These are phyloP conservation scores for Colletotrichum spinosum DNA, from an alignment of 2,329 filamentous ascomycete genomes.

Conservation along the genomic window DNA sequence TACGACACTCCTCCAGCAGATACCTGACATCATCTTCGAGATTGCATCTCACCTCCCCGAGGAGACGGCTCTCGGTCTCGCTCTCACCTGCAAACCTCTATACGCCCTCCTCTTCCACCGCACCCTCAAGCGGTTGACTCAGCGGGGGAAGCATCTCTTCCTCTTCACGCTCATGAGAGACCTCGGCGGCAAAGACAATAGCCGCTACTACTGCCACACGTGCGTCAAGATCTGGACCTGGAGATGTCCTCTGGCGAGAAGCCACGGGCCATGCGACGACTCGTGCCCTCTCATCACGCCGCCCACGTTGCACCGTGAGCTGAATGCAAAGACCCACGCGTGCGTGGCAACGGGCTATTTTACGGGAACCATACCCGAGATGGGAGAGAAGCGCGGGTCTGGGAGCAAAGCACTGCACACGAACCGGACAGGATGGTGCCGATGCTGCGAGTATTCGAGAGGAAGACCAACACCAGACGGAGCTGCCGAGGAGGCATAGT, in stretches of 20 bases:
- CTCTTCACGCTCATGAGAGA: slow-evolving; percentile 28
- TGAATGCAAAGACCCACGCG: slow-evolving; percentile 1
- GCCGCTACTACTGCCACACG: slow-evolving; percentile 26
- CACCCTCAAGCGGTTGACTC: slow-evolving; percentile 1
- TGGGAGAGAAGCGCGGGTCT: neutral
- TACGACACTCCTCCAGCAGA: slow-evolving; percentile 18
- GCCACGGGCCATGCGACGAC: neutral
- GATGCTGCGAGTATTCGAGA: slow-evolving; percentile 8
- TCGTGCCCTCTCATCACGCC: neutral
- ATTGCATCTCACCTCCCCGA: slow-evolving; percentile 30
- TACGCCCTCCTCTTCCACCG: slow-evolving; percentile 22
- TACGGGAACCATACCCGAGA: neutral
- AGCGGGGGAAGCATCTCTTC: neutral
- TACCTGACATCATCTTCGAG: slow-evolving; percentile 28
- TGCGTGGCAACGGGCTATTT: slow-evolving; percentile 6
- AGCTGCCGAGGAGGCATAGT: neutral
- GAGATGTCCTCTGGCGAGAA: slow-evolving; percentile 1
- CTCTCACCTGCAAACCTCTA: slow-evolving; percentile 27
- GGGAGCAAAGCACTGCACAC: slow-evolving; percentile 8
- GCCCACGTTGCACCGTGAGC: neutral
- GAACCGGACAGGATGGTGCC: slow-evolving; percentile 1
- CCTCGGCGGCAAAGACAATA: neutral
- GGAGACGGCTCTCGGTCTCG: slow-evolving; percentile 27
- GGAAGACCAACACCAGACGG: neutral
- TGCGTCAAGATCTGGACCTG: slow-evolving; percentile 11